Conservation (phyloP, 148 eudicot genomes). For the Suaeda aralocaspica region DNA sequence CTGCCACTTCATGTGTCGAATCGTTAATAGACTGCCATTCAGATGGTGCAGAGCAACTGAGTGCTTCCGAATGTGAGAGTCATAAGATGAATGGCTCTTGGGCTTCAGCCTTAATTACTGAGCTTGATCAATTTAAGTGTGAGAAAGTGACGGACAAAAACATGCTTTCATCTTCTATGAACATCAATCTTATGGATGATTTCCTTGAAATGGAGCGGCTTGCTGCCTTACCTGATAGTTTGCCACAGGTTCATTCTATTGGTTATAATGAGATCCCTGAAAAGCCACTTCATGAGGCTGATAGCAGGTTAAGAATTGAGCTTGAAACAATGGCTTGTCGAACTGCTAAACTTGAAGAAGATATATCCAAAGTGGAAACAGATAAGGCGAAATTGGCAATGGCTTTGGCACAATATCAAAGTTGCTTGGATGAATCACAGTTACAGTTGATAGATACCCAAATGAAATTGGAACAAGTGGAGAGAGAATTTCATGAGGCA, state of each 20-base stretch:
- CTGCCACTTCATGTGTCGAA: slow-evolving; percentile 49
- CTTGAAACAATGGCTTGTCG: slow-evolving; percentile 33
- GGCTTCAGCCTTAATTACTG: slow-evolving; percentile 67
- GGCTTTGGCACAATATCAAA: slow-evolving; percentile 37
- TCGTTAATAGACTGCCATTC: slow-evolving; percentile 66
- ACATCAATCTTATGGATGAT: slow-evolving; percentile 86
- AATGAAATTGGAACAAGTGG: slow-evolving; percentile 46
- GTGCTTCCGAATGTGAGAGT: slow-evolving; percentile 28
- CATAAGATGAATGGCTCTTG: slow-evolving; percentile 37
- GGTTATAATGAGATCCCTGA: slow-evolving; percentile 29
- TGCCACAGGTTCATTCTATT: slow-evolving; percentile 30
- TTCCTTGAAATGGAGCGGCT: slow-evolving; percentile 90
- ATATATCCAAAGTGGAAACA: slow-evolving; percentile 38
- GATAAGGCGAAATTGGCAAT: slow-evolving; percentile 50
- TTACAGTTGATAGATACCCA: slow-evolving; percentile 37
- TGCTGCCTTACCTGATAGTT: slow-evolving; percentile 54
- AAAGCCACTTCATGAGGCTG: slow-evolving; percentile 18
- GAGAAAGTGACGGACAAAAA: slow-evolving; percentile 36
- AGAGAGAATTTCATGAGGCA: slow-evolving; percentile 43
- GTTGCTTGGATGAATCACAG: slow-evolving; percentile 41
- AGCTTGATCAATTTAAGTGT: slow-evolving; percentile 59
- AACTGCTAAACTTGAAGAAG: slow-evolving; percentile 50
- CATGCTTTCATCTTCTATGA: slow-evolving; percentile 28
- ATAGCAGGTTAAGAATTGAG: slow-evolving; percentile 32
- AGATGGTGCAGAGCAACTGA: slow-evolving; percentile 35